phyloP scores from a whole-genome alignment of 2,329 filamentous ascomycete species.

The Alternaria incomplexa region DNA sequence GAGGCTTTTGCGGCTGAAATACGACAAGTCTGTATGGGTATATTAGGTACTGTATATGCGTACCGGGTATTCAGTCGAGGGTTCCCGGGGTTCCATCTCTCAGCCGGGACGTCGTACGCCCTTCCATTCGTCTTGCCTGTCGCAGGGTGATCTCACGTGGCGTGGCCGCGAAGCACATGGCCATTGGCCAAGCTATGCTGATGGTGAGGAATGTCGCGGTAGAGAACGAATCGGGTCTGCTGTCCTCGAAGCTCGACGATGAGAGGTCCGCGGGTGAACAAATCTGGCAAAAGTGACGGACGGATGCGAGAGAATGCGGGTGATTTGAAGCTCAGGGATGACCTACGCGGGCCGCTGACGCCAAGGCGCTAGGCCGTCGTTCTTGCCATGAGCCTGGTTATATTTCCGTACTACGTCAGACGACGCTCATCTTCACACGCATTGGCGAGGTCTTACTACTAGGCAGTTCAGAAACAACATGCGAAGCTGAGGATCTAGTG shows the following conservation, averaged over 20 bases:
- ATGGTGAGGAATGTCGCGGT: background rate
- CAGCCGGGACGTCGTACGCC: background rate
- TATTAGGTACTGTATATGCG: background rate
- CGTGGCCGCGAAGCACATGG: background rate
- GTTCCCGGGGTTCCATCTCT: background rate
- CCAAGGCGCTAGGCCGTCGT: background rate
- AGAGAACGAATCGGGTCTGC: background rate
- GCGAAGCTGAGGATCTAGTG: background rate
- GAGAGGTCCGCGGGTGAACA: background rate
- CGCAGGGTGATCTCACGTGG: slow-evolving; percentile 1
- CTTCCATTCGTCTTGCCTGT: background rate
- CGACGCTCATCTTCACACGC: background rate
- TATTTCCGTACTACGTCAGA: background rate
- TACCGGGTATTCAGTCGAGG: background rate
- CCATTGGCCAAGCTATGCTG: background rate
- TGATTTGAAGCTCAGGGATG: background rate
- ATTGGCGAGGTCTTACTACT: background rate
- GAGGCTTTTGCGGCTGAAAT: background rate
- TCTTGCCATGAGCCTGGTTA: background rate
- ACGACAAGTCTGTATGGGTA: background rate
- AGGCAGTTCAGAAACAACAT: background rate
- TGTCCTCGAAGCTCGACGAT: background rate
- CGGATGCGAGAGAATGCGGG: background rate
- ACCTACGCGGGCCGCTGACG: background rate
- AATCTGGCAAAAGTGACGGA: background rate